Base-by-base conservation (phyloP, 495 filamentous ascomycete genomes). In the Penicillium salamii region DNA sequence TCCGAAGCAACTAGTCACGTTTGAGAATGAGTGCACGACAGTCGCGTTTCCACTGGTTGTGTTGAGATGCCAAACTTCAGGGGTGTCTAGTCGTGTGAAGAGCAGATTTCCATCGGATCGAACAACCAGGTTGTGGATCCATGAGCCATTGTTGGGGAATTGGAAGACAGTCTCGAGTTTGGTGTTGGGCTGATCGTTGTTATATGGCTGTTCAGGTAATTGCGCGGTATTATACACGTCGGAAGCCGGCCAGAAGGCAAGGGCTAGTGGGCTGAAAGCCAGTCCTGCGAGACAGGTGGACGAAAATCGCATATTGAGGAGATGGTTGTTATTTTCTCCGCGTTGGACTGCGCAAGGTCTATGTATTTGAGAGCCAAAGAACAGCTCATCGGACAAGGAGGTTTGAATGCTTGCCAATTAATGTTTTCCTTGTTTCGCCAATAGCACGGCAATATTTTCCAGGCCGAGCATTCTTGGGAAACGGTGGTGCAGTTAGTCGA, bases 1-100 rank as follows among this genome's bases (percentile, higher is more conserved):
- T 12, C 76, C 76, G 14, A 72, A 53, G 35, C 68, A 57, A 42
- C 58, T 65, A 12, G 52, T 65, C 15, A 54, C 65, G 46, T 60
- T 56, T 11, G 69, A 39, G 49, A 78, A 70, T 13, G 49, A 57
- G 20, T 67, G 41, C 7, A 64, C 54, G 0, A 68, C 50, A 3
- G 55, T 58, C 9, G 60, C 54, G 11, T 69, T 59, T n/a, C 62
- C 60, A 20, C 42, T 59, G 12, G 59, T 55, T 0, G 71, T 62
- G 48, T 76, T 54, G 44, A 77, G 51, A 8, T 54, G 49, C 69
- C 68, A 78, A 14, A 79, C 57, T 41, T 71, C 62, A 0, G 71
- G 65, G 5, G 54, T 57, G 31, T 65, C 66, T 28, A 71, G 54
- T 13, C 61, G 56, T 1, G 71, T 70, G 19, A 69, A 42, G 8